Conservation (phyloP, 176 grass and related monocot genomes). For the Carex myosuroides region DNA sequence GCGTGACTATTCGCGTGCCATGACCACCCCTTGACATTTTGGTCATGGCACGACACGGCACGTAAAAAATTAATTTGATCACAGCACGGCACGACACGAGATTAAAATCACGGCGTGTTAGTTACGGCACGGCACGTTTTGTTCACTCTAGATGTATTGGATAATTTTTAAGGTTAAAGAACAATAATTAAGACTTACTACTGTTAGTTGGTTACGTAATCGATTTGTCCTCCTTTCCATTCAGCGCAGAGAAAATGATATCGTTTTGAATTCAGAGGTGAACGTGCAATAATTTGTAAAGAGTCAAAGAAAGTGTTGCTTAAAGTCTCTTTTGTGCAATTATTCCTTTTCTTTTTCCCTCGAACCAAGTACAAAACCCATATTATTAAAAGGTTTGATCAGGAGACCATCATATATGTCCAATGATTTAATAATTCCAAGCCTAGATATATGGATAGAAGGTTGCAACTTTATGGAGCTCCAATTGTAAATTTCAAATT, state of each 20-base stretch:
- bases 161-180: no score
- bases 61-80: no score
- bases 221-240: not conserved
- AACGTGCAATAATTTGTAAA: conserved; percentile 1
- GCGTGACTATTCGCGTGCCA: no score
- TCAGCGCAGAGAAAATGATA: not conserved
- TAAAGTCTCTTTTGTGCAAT: not conserved
- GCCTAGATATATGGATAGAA: not conserved
- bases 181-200: not conserved
- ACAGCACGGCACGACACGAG: no score
- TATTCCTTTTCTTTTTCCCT: not conserved
- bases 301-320: not conserved
- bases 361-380: not conserved
- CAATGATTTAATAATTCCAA: not conserved
- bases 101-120: no score
- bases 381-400: not conserved
- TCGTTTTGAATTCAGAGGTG: not conserved
- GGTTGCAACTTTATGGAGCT: not conserved
- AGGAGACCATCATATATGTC: not conserved
- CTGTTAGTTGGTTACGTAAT: not conserved
- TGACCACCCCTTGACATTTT: no score
- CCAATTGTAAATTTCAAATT: not conserved
- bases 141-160: no score
- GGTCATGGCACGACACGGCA: no score
- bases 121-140: no score